Evolutionary conservation across 176 grass and related monocot genomes (phyloP).

Genomic region (Triticum monococcum): DNA sequence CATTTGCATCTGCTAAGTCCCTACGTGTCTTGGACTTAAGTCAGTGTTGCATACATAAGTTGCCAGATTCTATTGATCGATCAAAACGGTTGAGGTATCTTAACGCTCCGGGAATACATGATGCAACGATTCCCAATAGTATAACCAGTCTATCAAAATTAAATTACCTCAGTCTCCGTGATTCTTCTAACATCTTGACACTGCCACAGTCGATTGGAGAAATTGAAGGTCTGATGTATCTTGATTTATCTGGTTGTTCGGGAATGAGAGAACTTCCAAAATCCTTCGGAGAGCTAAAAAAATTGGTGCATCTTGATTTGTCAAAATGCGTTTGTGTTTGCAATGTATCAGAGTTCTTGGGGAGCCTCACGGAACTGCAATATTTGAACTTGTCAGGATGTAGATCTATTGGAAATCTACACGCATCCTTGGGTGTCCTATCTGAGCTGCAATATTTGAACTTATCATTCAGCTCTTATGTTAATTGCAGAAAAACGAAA

Average conservation of each 20-base stretch:
- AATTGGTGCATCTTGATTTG: background rate
- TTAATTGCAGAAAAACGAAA: background rate
- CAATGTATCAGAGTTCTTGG: background rate
- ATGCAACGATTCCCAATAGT: background rate
- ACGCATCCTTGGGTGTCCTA: background rate
- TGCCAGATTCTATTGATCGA: background rate
- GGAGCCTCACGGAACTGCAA: background rate
- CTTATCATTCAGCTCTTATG: constrained; percentile 22
- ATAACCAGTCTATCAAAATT: constrained; percentile 13
- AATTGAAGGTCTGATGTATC: background rate
- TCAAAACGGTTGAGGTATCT: constrained; percentile 15
- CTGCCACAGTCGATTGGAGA: constrained; percentile 3
- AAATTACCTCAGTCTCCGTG: constrained; percentile 15
- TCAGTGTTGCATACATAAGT: background rate
- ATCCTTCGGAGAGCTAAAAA: background rate
- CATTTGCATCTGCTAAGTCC: background rate
- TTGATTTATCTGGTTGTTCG: constrained; percentile 11
- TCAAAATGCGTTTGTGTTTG: background rate
- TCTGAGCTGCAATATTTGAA: background rate
- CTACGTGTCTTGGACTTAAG: constrained; percentile 30
- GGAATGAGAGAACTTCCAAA: background rate
- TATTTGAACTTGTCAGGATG: constrained; percentile 14
- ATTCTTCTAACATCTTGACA: background rate
- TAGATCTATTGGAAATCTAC: constrained; percentile 2
- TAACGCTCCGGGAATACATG: background rate